These are phyloP conservation scores for Tulasnella sp. DNA, from an alignment of 768 basidiomycete species.

Conservation along the genomic window DNA sequence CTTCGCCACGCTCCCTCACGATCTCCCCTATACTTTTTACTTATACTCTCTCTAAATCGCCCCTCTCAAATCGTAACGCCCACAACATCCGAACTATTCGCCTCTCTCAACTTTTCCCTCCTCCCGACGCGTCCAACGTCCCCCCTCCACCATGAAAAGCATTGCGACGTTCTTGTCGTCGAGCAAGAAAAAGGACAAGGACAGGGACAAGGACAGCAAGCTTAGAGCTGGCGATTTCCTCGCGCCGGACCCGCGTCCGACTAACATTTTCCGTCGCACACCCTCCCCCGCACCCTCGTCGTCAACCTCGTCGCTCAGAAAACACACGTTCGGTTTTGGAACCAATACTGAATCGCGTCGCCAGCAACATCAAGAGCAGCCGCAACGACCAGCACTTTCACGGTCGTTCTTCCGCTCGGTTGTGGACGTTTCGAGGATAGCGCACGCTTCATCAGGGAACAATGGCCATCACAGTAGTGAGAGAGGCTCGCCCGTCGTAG, in stretches of 20 bases:
- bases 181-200: conserved; percentile 10
- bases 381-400: neutral
- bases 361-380: neutral
- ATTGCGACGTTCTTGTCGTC: conserved; percentile 11
- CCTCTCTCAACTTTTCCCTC: too few relatives aligned
- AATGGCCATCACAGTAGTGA: too few relatives aligned
- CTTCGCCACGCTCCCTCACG: neutral
- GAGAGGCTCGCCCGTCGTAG: too few relatives aligned
- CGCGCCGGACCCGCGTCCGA: neutral
- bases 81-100: too few relatives aligned
- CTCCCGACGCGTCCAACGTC: neutral
- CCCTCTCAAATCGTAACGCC: too few relatives aligned
- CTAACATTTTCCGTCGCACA: neutral
- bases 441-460: too few relatives aligned
- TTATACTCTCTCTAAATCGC: neutral
- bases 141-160: conserved; percentile 6
- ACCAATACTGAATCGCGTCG: neutral
- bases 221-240: neutral
- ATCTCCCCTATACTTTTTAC: neutral
- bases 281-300: too few relatives aligned
- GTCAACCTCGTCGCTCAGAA: conserved; percentile 1
- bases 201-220: neutral
- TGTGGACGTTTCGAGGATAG: neutral
- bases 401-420: conserved; percentile 12
- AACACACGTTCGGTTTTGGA: too few relatives aligned